Evolutionary conservation across 1,139 yeast species (phyloP), one percentile per base, ranked within the genome.

Genomic region (Pichia sp.): DNA sequence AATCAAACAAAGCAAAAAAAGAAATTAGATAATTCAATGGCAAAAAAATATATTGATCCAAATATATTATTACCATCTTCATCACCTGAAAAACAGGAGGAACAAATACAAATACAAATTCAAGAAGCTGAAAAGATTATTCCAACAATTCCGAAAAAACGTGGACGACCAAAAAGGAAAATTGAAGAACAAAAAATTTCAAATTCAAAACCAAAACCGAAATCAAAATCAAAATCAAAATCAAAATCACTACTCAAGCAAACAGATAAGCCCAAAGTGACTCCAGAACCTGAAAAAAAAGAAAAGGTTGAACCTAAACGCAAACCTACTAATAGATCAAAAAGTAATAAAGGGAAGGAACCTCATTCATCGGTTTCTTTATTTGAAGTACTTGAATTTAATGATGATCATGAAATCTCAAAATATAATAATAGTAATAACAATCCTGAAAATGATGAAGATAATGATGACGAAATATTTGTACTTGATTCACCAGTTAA

Each of bases 311-410:
- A 30, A 5, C 10, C 34, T 8, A 33, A 33, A 10, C 10, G n/a
- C 9, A 33, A 33, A 11, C 34, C 34, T 9, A 11, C n/a, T 9
- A 35, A 27, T 11, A 8, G 7, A 37, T 33, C 31, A 9, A 18
- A 18, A 18, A 18, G 18, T 18, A 18, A 18, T 28, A 18, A 18
- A 18, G n/a, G 8, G 27, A 28, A 28, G 18, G 26, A 3, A 26
- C 9, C n/a, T 5, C 29, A 36, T 9, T 46, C 42, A 5, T 44
- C 47, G 4, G 39, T 50, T 28, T 47, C 53, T 0, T 36, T 50
- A 34, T 50, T 50, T 45, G 53, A 50, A 29, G 47, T 43, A 4
- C 18, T 50, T 18, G 48, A 48, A 37, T 18, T 48, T n/a, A 36
- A 42, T 36, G 48, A 45, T 2, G 34, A 40, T 8, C 25, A 35